Conservation (phyloP, 331 rosid species). For the Arachis monticola region DNA sequence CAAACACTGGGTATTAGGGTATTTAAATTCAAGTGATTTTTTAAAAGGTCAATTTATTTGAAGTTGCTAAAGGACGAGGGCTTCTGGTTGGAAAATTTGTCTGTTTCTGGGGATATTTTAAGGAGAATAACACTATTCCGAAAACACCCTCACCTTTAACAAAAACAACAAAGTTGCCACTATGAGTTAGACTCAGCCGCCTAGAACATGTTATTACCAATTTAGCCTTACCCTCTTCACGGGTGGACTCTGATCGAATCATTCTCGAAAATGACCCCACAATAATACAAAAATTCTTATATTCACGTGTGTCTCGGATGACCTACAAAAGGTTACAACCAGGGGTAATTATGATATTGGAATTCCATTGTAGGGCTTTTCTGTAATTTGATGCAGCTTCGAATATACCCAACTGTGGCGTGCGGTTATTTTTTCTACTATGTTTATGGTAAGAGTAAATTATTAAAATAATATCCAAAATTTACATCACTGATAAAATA, state of each 20-base stretch:
- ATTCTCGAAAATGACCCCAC: conserved; percentile 60
- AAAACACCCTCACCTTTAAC: conserved; percentile 30
- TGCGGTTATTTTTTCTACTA: conserved; percentile 13
- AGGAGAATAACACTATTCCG: conserved; percentile 26
- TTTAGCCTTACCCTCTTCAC: conserved; percentile 45
- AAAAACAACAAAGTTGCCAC: conserved; percentile 51
- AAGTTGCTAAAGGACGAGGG: conserved; percentile 48
- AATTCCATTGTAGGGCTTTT: not conserved
- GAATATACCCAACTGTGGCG: conserved; percentile 25
- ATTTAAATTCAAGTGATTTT: not conserved
- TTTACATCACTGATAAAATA: too few species aligned
- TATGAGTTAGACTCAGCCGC: conserved; percentile 36
- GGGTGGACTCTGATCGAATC: conserved; percentile 52
- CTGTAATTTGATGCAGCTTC: not conserved
- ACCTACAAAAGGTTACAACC: conserved; percentile 14
- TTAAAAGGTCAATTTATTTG: conserved; percentile 36
- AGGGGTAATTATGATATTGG: not conserved
- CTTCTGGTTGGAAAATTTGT: conserved; percentile 55
- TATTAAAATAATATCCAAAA: too few species aligned
- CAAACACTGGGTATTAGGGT: conserved; percentile 38
- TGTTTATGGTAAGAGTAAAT: too few species aligned
- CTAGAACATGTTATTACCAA: conserved; percentile 35
- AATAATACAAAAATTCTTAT: conserved; percentile 48
- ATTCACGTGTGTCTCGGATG: conserved; percentile 51
- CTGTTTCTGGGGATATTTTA: conserved; percentile 56